Evolutionary conservation across 495 filamentous ascomycete genomes (phyloP), one percentile per base, ranked within the genome.

Genomic region (Glonium stellatum): DNA sequence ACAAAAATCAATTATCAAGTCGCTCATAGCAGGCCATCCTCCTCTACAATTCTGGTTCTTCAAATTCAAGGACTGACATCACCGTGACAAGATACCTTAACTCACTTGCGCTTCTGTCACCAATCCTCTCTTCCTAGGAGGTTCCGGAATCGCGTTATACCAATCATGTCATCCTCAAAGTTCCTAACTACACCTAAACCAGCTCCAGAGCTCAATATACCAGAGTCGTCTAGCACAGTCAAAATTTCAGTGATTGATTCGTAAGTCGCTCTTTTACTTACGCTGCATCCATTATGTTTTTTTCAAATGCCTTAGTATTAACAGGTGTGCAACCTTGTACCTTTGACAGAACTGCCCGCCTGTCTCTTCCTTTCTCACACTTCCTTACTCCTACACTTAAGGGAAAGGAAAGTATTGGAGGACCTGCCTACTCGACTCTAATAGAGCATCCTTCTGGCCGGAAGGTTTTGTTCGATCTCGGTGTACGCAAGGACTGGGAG

Each of bases 391-490:
- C 81, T 0, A 27, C 68, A 4, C 76, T 82, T 42, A 39, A 69
- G 18, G 77, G 78, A 4, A 68, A 76, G 56, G 62, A 73, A 0
- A 65, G 71, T 25, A 58, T 84, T 53, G 58, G 65, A 56, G 23
- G 71, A 34, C 81, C 81, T 0, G 64, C 71, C 41, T 84, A 75
- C 70, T 75, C 76, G 4, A 86, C 85, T 66, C 70, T 86, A 0
- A 75, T 86, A 58, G 71, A 79, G 53, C 77, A 84, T 59, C 72
- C 74, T 0, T 72, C 74, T 0, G 71, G 72, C 22, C 69, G 73
- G 9, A 73, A 76, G 6, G 23, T 84, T 5, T 62, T 87, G 11
- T 85, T 83, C 61, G 84, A 87, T 64, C 75, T 85, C 0, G 83
- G 82, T 31, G 67, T 81, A 4, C 75, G 76, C 22, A 80, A 81